Evolutionary conservation across 352 stramenopile species (phyloP).

Genomic region (Salisapilia sapeloensis): DNA sequence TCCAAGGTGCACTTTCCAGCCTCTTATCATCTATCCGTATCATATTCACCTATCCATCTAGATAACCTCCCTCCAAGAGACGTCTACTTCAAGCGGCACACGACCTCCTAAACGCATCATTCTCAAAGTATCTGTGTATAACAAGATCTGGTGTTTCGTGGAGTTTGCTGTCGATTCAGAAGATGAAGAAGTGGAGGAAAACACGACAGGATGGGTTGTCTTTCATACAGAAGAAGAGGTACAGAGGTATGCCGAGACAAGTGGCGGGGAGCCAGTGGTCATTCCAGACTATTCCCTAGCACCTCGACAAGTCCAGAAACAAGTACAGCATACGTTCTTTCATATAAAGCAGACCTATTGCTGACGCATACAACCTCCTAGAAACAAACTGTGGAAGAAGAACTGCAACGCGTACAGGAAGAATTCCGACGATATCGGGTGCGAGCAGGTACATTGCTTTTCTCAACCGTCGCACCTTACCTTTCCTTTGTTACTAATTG

Average conservation of each 20-base stretch:
- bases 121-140: constrained; percentile 41
- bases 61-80: neutral
- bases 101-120: constrained; percentile 44
- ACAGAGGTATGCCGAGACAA: constrained; percentile 28
- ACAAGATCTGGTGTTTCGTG: constrained; percentile 60
- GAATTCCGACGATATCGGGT: constrained; percentile 79
- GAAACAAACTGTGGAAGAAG: constrained; percentile 67
- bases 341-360: neutral
- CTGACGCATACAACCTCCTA: constrained; percentile 7
- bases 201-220: constrained; percentile 55
- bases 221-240: constrained; percentile 50
- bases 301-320: constrained; percentile 47
- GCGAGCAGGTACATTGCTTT: constrained; percentile 20
- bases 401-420: constrained; percentile 73
- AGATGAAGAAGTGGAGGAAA: constrained; percentile 40
- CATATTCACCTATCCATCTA: neutral
- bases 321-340: constrained; percentile 15
- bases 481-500: neutral
- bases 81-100: no score
- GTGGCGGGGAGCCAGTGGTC: constrained; percentile 35
- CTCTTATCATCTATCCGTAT: neutral
- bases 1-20: neutral
- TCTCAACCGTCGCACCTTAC: constrained; percentile 1
- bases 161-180: constrained; percentile 62
- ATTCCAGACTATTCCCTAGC: constrained; percentile 53